Base-by-base conservation (phyloP, 306 rosid species). In the Vicia faba region DNA sequence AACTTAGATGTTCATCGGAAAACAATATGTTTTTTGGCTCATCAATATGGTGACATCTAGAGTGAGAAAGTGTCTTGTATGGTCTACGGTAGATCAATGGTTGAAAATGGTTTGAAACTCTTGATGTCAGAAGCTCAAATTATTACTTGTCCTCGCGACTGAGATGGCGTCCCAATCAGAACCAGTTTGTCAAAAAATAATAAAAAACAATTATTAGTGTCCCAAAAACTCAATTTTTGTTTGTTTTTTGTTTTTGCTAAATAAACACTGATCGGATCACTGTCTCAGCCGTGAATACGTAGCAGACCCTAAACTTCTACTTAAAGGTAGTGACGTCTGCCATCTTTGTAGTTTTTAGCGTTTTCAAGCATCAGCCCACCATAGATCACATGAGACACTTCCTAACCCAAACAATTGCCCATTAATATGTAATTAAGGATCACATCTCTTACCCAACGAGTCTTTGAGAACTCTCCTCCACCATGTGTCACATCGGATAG, bases 401-500 rank as follows among this genome's bases (percentile, higher is more conserved):
- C 55, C 13, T 49, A 23, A 49, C 26, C 6, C 55, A 18, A 49
- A 11, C 5, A 48, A 48, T 3, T 48, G 0, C 10, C 26, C 26
- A 8, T 48, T 48, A 45, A 40, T 41, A 8, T 49, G 51, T 35
- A 63, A 56, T 33, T 38, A n/a, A 50, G 53, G 70, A 74, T 15
- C 15, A 56, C 18, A 66, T 61, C 20, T 69, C 88, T 77, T 80
- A 88, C 98, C 89, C 86, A 88, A 66, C 80, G 89, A 61, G 95
- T 74, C 67, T 59, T 84, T 28, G 96, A 79, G 67, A 89, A 77
- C 29, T 81, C 88, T 58, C 79, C 75, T 93, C 93, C 87, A 41
- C 96, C 93, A 40, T 88, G 91, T 29, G 95, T 87, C 66, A 89
- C 95, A 69, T 88, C 98, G 45, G 98, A 93, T 43, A 89, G 85